These are phyloP conservation scores for Coffea eugenioides DNA, from an alignment of 257 asterid species.

Conservation along the genomic window DNA sequence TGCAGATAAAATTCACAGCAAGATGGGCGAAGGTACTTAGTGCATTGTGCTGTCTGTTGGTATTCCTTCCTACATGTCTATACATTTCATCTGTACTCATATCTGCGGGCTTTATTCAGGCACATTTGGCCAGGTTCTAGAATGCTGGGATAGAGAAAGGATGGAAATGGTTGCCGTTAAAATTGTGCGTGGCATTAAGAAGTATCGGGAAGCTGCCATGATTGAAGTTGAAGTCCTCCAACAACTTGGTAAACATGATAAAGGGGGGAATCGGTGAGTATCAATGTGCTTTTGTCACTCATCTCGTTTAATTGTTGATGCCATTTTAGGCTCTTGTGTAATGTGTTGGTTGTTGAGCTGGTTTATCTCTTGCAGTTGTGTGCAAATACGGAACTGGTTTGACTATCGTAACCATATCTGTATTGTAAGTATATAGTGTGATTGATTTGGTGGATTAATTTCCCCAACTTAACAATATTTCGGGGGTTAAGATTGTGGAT, in stretches of 20 bases:
- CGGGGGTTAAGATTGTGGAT: conserved; percentile 69
- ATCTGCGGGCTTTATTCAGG: conserved; percentile 22
- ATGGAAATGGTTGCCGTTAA: conserved; percentile 90
- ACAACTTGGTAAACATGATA: conserved; percentile 84
- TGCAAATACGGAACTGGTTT: conserved; percentile 99
- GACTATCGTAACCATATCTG: conserved; percentile 99
- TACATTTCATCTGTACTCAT: background rate
- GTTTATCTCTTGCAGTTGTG: conserved; percentile 99
- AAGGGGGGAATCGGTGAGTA: conserved; percentile 82
- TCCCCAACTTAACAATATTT: conserved; percentile 56
- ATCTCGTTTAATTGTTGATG: background rate
- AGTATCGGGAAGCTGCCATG: conserved; percentile 90
- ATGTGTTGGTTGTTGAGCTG: conserved; percentile 58
- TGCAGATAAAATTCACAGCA: conserved; percentile 84
- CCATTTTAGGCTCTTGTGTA: conserved; percentile 20
- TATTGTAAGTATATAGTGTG: conserved; percentile 77
- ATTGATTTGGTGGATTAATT: conserved; percentile 71
- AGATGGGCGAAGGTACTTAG: conserved; percentile 78
- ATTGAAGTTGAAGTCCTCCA: conserved; percentile 85
- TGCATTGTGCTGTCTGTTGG: background rate
- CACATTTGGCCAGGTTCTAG: conserved; percentile 91
- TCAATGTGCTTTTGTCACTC: background rate
- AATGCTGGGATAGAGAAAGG: conserved; percentile 87
- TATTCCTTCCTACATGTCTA: too few species aligned
- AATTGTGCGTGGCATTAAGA: conserved; percentile 77